Base-by-base conservation (phyloP, 2,329 filamentous ascomycete genomes). In the Aspergillus sp. region DNA sequence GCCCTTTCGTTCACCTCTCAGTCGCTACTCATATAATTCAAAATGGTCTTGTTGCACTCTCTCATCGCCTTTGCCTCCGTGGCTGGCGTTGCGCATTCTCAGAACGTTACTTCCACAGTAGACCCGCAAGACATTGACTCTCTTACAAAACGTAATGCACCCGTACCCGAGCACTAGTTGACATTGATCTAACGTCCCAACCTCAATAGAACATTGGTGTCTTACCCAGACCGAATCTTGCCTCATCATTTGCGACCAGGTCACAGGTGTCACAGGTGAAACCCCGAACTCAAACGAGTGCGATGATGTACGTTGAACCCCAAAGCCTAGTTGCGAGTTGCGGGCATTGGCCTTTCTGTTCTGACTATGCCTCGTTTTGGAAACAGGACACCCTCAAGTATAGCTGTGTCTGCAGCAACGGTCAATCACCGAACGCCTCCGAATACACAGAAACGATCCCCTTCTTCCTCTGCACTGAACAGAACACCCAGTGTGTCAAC, bases 361-460 rank as follows among this genome's bases (percentile, higher is more conserved):
- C 20, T 52, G 11, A 48, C 62, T 59, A 54, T 50, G 17, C 44
- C 30, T 17, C 18, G 24, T 7, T 20, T 34, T 6, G n/a, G 49
- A 38, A 48, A 55, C 54, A 78, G 76, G 56, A 75, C 38, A 75
- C 75, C 42, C 79, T 88, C n/a, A 65, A 64, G 58, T 88, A 81
- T 73, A 67, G 69, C 54, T 88, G 85, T 68, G 74, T 85, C 62
- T 88, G 85, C 73, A 72, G 66, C 58, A 81, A 82, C 67, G 78
- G 78, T 62, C 62, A 79, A 53, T 67, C 75, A 5, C 85, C 85
- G 64, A 87, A 87, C 68, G 72, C 84, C 56, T 81, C 83, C 60
- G 76, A 86, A 67, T 88, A 84, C 78, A 83, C 83, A 34, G 81
- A 84, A 64, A 87, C 85, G 13, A 77, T 88, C 51, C 84, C 85